These are phyloP conservation scores for Ilyonectria mors-panacis DNA, from an alignment of 2,329 filamentous ascomycete genomes.

Conservation along the genomic window DNA sequence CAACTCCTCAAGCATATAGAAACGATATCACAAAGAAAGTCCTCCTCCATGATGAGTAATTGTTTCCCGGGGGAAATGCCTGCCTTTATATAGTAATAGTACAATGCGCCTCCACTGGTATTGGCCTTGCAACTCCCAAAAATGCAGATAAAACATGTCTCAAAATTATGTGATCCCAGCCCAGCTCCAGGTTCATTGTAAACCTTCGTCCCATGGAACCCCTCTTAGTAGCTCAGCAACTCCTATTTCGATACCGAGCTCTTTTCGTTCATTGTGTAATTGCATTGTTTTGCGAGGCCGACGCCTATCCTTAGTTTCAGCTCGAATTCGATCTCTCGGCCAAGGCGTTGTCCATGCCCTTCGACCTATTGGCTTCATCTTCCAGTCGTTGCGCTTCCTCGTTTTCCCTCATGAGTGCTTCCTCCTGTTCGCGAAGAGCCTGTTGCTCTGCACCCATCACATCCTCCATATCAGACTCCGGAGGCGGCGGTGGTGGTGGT, in stretches of 20 bases:
- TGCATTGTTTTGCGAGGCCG: slow-evolving; percentile 1
- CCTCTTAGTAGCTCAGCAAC: slow-evolving; percentile 17
- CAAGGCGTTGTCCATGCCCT: slow-evolving; percentile 44
- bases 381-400: slow-evolving; percentile 69
- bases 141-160: slow-evolving; percentile 26
- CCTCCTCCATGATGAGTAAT: slow-evolving; percentile 22
- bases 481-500: slow-evolving; percentile 65
- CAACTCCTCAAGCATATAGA: slow-evolving; percentile 6
- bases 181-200: slow-evolving; percentile 21
- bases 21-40: slow-evolving; percentile 23
- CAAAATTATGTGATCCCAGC: slow-evolving; percentile 26
- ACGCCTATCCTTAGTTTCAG: slow-evolving; percentile 38
- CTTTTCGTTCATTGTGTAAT: slow-evolving; percentile 9
- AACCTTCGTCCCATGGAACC: slow-evolving; percentile 11
- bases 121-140: slow-evolving; percentile 32
- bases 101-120: slow-evolving; percentile 31
- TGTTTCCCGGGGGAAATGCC: slow-evolving; percentile 20
- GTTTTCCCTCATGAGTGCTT: slow-evolving; percentile 66
- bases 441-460: slow-evolving; percentile 59
- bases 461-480: slow-evolving; percentile 56
- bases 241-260: slow-evolving; percentile 31
- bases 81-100: slow-evolving; percentile 31
- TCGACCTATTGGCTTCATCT: slow-evolving; percentile 59
- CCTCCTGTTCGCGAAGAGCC: slow-evolving; percentile 65
- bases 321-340: slow-evolving; percentile 35